These are phyloP conservation scores for Volvox carteri DNA, from an alignment of 163 green algal species.

Conservation along the genomic window DNA sequence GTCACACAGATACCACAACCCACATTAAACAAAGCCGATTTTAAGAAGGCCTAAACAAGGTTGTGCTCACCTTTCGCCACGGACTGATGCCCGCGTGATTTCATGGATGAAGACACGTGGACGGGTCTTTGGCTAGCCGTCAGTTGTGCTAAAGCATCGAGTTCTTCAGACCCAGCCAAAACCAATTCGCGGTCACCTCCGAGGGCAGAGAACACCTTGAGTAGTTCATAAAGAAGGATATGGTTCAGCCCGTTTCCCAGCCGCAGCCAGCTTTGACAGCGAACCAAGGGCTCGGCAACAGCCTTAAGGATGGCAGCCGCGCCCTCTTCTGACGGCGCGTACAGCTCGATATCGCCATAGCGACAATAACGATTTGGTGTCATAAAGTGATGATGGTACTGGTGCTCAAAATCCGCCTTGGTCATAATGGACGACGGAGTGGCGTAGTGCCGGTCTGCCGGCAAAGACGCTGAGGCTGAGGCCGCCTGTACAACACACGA, in stretches of 20 bases:
- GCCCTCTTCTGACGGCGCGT: conserved; percentile 19
- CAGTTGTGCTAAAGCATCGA: background rate
- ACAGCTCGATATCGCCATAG: conserved; percentile 15
- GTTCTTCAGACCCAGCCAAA: conserved; percentile 9
- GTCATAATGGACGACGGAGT: background rate
- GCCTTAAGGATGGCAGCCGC: conserved; percentile 6
- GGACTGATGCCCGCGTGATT: too few species aligned
- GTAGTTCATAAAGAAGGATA: conserved; percentile 20
- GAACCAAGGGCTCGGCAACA: conserved; percentile 12
- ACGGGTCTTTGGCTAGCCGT: too few species aligned
- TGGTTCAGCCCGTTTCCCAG: conserved; percentile 1
- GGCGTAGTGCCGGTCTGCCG: background rate
- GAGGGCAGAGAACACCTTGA: background rate
- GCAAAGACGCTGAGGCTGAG: background rate
- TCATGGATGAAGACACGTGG: too few species aligned
- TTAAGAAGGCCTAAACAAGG: too few species aligned
- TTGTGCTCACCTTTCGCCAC: too few species aligned
- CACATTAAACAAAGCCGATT: too few species aligned
- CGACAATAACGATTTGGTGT: conserved; percentile 15
- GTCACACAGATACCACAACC: too few species aligned
- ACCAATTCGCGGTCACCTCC: background rate
- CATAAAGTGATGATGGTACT: background rate
- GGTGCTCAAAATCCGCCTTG: background rate
- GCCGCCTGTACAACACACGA: background rate
- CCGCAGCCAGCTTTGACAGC: conserved; percentile 12